Evolutionary conservation across 2,329 filamentous ascomycete genomes (phyloP), one percentile per base, ranked within the genome.

Genomic region (Emydomyces testavorans): DNA sequence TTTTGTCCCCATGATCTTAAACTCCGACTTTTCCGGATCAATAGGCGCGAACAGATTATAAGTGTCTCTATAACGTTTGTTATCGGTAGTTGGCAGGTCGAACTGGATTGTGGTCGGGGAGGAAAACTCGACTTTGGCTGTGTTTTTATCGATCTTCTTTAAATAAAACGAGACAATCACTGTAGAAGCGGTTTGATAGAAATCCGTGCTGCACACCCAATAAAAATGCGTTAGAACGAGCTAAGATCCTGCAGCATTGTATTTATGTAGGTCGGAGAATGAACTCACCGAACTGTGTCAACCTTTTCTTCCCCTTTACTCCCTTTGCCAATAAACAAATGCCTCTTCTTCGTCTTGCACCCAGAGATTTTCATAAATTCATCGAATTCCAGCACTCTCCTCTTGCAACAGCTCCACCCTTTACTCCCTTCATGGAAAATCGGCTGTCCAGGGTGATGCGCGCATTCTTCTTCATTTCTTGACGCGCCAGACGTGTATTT

Each of bases 391-490:
- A 98, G 71, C 50, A 98, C 92, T 31, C 88, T 78, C 58, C 87
- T 76, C 77, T 96, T 96, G 71, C 92, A 98, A 73, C 92, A 98
- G 51, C 81, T 88, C 75, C 92, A 98, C 1, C 92, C 92, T 72
- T 98, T 98, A 70, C 86, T 94, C 29, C 92, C 92, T 71, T 98
- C 92, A 65, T 98, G 92, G 70, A 98, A 98, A 56, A 98, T 82
- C 20, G 92, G 86, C 18, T 77, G 79, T 3, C 92, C 92, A 0
- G 92, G 89, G 67, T 98, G 92, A 61, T 94, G 82, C 39, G 85
- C 75, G 63, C 92, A 98, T 52, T 78, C 74, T 71, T 95, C 89
- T 1, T 73, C 77, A 26, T 83, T 79, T 54, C 85, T 72, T 28
- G 70, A 65, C 36, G 71, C 62, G 0, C 76, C 77, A 53, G 76